phyloP scores from a whole-genome alignment of 495 filamentous ascomycete genomes.

The Penicillium diatomitis region DNA sequence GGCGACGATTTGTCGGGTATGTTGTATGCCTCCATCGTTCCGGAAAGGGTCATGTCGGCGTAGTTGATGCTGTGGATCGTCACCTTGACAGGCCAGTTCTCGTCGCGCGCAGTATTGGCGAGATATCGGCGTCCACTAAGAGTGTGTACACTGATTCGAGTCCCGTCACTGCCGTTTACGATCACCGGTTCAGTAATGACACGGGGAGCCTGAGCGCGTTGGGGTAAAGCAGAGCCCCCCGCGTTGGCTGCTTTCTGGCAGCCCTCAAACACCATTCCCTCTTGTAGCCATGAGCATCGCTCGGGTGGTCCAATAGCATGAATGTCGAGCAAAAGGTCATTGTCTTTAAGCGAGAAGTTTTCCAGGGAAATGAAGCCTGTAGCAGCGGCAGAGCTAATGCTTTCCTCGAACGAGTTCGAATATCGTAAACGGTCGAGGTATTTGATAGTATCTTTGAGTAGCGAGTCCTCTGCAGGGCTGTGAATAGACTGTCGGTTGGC shows the following conservation, averaged over 20 bases:
- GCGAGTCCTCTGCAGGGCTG: constrained; percentile 31
- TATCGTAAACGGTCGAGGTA: constrained; percentile 55
- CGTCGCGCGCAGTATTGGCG: constrained; percentile 35
- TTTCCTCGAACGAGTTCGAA: constrained; percentile 47
- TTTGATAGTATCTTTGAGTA: constrained; percentile 53
- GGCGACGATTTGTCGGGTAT: constrained; percentile 51
- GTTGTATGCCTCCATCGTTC: constrained; percentile 73
- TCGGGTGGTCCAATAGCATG: constrained; percentile 44
- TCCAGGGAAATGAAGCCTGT: constrained; percentile 39
- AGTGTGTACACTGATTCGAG: constrained; percentile 26
- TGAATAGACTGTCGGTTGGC: constrained; percentile 44
- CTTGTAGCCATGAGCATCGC: constrained; percentile 55
- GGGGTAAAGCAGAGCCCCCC: constrained; percentile 19
- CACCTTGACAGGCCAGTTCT: constrained; percentile 66
- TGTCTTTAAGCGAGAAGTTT: constrained; percentile 36
- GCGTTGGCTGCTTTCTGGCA: constrained; percentile 43
- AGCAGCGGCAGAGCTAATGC: constrained; percentile 41
- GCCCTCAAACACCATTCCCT: constrained; percentile 56
- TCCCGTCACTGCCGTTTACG: constrained; percentile 28
- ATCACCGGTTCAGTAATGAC: constrained; percentile 28
- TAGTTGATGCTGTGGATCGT: constrained; percentile 62
- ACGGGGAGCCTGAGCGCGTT: constrained; percentile 19
- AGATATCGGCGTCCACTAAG: constrained; percentile 29
- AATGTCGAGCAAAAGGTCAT: constrained; percentile 57
- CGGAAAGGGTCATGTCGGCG: constrained; percentile 53